Base-by-base conservation (phyloP, 2,329 filamentous ascomycete species). In the Fusarium tupiense region DNA sequence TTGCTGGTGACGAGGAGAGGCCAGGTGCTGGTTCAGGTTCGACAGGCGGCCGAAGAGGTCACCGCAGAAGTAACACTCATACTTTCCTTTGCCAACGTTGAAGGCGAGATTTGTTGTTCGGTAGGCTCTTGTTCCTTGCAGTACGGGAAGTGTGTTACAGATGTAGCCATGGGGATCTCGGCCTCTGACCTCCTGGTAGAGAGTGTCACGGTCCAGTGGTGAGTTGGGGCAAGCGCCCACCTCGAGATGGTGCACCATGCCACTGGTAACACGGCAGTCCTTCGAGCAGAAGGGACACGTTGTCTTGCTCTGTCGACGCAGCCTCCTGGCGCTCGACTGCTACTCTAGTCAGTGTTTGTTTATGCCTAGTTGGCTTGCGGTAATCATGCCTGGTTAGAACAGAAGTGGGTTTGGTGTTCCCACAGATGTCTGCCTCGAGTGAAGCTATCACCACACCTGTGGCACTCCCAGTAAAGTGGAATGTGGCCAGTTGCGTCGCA, bases 231-330 rank as follows among this genome's bases (percentile, higher is more conserved):
- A 92, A 2, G 83, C 79, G n/a, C 87, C 86, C 2, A 75, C 80
- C 71, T 92, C 91, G 2, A 92, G 79, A 70, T 92, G 89, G 76
- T 90, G 83, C 1, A 82, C 77, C 9, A 91, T 72, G 8, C 89
- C 90, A 2, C 86, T 88, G 4, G 89, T 88, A 0, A 86, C 86
- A 16, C 84, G 81, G 69, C 84, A 89, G 6, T 14, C 35, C 5
- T 53, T 67, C 41, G 82, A 77, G 80, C 91, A 92, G 75, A 89
- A 91, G 0, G 87, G 90, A 58, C 91, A 93, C 0, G 47, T 82
- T 82, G 75, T 31, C 3, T 33, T 52, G 14, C 5, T 38, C 5
- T 20, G 24, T 3, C 12, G 11, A 1, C 10, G 20, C 17, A 61
- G 59, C 1, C 26, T 41, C 11, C 12, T 35, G 4, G 58, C 47